Base-by-base conservation (phyloP, 2,329 filamentous ascomycete species). In the Cercospora sesami region DNA sequence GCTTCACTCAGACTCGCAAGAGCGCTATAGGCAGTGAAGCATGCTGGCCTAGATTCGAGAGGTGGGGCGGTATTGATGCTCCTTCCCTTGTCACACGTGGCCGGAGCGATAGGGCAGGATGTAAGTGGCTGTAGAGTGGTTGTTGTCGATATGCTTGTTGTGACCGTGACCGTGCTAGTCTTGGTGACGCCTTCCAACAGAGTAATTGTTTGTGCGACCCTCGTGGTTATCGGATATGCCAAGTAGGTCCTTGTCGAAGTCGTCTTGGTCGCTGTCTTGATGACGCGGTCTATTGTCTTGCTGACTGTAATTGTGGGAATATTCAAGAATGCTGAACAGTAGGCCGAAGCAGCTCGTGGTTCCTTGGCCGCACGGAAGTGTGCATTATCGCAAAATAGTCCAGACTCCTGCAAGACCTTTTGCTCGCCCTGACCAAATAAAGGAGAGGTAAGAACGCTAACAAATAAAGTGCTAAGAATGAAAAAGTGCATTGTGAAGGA, bases 181-280 rank as follows among this genome's bases (percentile, higher is more conserved):
- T 23, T 51, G 10, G 48, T 55, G 18, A 57, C 61, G 16, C 26
- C 45, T 10, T 53, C 23, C n/a, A 18, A 10, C 5, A 39, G n/a
- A 8, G 61, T 64, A 51, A 64, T 64, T 4, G 61, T 64, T n/a
- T 33, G 30, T 26, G 61, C 61, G 9, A 57, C 31, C 23, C 31
- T 23, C 10, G 30, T 57, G 9, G 61, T 64, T 18, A 21, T 31
- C 6, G 61, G 61, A 39, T 64, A 64, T 21, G 30, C 45, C 30
- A 64, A 48, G 36, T 64, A 64, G 5, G 61, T 64, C 26, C 51
- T 55, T 16, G 61, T 64, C 18, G 61, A 64, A n/a, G 31, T 64
- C n/a, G 48, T 64, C n/a, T 55, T 55, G 12, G 61, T 58, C 6
- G 53, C 23, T 14, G 61, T 64, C 45, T 42, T 55, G 18, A 33